Evolutionary conservation across 2,329 filamentous ascomycete genomes (phyloP).

Genomic region (Neofusicoccum ribis): DNA sequence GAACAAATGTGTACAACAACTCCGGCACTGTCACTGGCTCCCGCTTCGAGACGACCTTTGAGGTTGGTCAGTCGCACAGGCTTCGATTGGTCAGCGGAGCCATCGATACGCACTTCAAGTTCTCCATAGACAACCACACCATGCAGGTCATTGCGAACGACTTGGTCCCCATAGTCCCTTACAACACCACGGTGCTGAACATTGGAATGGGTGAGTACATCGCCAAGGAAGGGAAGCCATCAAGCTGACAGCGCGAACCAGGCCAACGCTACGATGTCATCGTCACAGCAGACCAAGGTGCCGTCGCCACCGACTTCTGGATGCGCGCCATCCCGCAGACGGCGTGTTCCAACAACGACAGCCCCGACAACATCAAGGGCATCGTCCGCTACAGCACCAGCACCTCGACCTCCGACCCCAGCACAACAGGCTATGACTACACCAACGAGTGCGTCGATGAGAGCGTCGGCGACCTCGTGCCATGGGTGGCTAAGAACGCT

Average conservation of each 20-base stretch:
- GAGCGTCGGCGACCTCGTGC: slow-evolving; percentile 32
- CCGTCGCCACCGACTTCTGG: slow-evolving; percentile 21
- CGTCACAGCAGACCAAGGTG: slow-evolving; percentile 35
- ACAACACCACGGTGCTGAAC: slow-evolving; percentile 32
- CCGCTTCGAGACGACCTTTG: slow-evolving; percentile 34
- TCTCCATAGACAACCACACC: slow-evolving; percentile 40
- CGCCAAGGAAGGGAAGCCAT: too few relatives aligned
- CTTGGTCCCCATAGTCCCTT: slow-evolving; percentile 43
- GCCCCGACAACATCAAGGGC: slow-evolving; percentile 15
- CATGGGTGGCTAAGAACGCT: slow-evolving; percentile 34
- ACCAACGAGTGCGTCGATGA: slow-evolving; percentile 15
- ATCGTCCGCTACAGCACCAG: slow-evolving; percentile 10
- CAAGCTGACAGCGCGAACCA: slow-evolving; percentile 7
- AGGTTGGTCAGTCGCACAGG: slow-evolving; percentile 55
- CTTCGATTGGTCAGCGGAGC: slow-evolving; percentile 60
- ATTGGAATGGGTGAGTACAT: slow-evolving; percentile 30
- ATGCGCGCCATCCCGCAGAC: slow-evolving; percentile 14
- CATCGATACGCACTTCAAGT: slow-evolving; percentile 34
- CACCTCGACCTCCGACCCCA: neutral
- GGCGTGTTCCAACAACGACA: slow-evolving; percentile 4
- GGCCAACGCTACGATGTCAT: slow-evolving; percentile 44
- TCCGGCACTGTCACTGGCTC: slow-evolving; percentile 18
- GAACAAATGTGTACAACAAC: slow-evolving; percentile 29
- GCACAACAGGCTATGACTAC: neutral
- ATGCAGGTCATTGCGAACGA: slow-evolving; percentile 48